Evolutionary conservation across 257 asterid species (phyloP).

Genomic region (Nyctanthes arbortristis): DNA sequence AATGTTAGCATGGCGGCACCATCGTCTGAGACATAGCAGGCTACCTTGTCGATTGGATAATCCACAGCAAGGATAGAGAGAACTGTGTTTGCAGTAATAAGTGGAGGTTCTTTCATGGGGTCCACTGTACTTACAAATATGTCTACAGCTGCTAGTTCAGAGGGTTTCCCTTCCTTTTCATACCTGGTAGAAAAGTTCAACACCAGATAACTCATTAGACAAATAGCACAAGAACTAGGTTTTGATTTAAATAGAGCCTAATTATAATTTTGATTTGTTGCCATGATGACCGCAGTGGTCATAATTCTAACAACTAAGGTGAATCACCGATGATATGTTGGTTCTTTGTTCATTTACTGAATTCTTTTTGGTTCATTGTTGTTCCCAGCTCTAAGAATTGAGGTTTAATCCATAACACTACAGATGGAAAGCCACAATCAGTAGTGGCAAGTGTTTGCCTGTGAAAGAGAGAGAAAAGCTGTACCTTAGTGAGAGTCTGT

Average conservation of each 20-base stretch:
- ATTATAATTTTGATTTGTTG: not conserved
- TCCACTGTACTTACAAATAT: conserved; percentile 87
- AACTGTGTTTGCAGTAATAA: conserved; percentile 87
- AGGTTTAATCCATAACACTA: not conserved
- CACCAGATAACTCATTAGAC: conserved; percentile 9
- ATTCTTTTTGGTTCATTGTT: not conserved
- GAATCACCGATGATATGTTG: not conserved
- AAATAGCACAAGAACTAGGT: not conserved
- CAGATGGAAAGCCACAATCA: not conserved
- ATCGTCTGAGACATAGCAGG: conserved; percentile 92
- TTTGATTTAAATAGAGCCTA: not conserved
- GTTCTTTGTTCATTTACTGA: not conserved
- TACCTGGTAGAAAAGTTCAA: conserved; percentile 38
- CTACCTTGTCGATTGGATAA: conserved; percentile 80
- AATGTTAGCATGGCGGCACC: conserved; percentile 94
- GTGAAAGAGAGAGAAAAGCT: not conserved
- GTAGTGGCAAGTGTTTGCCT: not conserved
- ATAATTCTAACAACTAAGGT: not conserved
- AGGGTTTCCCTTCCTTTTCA: conserved; percentile 67
- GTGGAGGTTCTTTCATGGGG: conserved; percentile 90
- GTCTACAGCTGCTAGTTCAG: conserved; percentile 57
- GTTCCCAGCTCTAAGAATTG: not conserved
- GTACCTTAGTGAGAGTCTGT: conserved; percentile 68
- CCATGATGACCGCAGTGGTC: not conserved
- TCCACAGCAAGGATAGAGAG: conserved; percentile 88